phyloP scores from a whole-genome alignment of 2,329 filamentous ascomycete genomes.

The Tolypocladium capitatum region DNA sequence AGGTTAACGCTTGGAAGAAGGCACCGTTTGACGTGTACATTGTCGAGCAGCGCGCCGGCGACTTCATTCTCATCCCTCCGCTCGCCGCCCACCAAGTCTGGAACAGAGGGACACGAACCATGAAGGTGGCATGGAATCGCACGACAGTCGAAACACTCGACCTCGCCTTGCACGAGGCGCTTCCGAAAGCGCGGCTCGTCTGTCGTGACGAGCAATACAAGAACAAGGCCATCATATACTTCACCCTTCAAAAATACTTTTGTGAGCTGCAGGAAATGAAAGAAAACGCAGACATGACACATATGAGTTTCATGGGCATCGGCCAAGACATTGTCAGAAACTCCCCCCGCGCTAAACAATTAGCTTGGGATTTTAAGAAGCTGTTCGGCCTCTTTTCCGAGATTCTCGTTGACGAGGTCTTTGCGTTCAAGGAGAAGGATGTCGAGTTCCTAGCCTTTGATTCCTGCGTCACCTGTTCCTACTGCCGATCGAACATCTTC shows the following conservation, averaged over 20 bases:
- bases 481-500: conserved; percentile 93
- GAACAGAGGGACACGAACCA: conserved; percentile 90
- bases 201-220: conserved; percentile 98
- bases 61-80: conserved; percentile 88
- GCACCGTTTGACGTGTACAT: conserved; percentile 88
- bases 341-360: conserved; percentile 43
- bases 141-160: conserved; percentile 86
- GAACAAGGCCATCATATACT: conserved; percentile 92
- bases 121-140: conserved; percentile 97
- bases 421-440: conserved; percentile 56
- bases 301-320: conserved; percentile 33
- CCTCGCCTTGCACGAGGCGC: conserved; percentile 70
- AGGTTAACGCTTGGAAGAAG: conserved; percentile 89
- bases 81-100: conserved; percentile 94
- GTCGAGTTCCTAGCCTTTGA: conserved; percentile 72
- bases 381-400: conserved; percentile 68
- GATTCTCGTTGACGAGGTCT: conserved; percentile 76
- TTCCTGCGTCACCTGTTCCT: conserved; percentile 87
- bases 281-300: conserved; percentile 29
- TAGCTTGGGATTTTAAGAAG: conserved; percentile 71
- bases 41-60: conserved; percentile 78
- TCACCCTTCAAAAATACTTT: conserved; percentile 68
- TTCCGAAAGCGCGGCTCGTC: conserved; percentile 79
- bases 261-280: conserved; percentile 43
- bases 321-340: conserved; percentile 30